Percentiles rank a stretch among this genome's conserved stretches.
Evolutionary conservation across 2,329 filamentous ascomycete genomes (phyloP).

Genomic region (Purpureocillium takamizusanense): DNA sequence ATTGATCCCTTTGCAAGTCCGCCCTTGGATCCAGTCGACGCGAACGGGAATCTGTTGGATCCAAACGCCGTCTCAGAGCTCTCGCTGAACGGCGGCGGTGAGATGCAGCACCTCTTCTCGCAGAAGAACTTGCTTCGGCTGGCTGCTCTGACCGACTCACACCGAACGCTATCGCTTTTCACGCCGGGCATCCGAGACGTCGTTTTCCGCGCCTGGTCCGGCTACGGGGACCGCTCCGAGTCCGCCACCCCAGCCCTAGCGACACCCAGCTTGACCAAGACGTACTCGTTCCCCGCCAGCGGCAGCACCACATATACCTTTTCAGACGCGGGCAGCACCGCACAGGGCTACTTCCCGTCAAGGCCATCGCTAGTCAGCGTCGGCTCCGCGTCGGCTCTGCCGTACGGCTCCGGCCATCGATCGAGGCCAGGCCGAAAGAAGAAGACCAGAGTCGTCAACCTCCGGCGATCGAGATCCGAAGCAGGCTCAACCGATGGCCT

Average conservation of each 20-base stretch:
- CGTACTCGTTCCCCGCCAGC: conserved; percentile 53
- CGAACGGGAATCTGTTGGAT: conserved; percentile 68
- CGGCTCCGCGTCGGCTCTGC: conserved; percentile 53
- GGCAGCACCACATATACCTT: conserved; percentile 61
- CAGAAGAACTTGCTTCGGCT: conserved; percentile 86
- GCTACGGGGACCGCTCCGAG: conserved; percentile 63
- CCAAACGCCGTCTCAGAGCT: conserved; percentile 66
- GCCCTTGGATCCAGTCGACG: conserved; percentile 74
- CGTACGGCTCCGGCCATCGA: conserved; percentile 52
- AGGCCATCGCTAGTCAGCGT: conserved; percentile 58
- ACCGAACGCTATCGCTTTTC: conserved; percentile 83
- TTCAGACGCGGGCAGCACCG: conserved; percentile 58
- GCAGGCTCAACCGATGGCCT: conserved; percentile 42
- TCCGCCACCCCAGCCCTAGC: conserved; percentile 35
- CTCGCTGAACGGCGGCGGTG: conserved; percentile 68
- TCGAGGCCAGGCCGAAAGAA: conserved; percentile 61
- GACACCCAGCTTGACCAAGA: conserved; percentile 49
- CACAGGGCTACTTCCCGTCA: conserved; percentile 54
- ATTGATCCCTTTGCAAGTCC: conserved; percentile 77
- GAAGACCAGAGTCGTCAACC: conserved; percentile 76
- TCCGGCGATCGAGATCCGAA: conserved; percentile 54
- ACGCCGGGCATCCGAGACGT: conserved; percentile 85
- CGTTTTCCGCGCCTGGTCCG: conserved; percentile 88
- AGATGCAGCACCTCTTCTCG: conserved; percentile 84
- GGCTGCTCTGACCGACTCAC: conserved; percentile 75